Evolutionary conservation across 352 stramenopile species (phyloP).

Genomic region (Pythium myriotylum): DNA sequence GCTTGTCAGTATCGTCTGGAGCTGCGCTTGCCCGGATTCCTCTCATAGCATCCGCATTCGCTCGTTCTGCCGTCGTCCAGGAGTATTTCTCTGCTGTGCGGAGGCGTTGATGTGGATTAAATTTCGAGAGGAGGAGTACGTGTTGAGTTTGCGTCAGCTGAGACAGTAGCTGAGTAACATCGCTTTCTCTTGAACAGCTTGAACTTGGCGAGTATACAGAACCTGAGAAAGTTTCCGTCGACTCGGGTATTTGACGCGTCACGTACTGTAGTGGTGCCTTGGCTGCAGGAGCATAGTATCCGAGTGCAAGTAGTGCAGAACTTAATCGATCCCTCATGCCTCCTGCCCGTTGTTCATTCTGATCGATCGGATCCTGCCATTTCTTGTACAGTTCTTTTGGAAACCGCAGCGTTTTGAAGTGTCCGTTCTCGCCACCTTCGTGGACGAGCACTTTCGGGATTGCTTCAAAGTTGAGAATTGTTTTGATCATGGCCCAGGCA

Average conservation of each 20-base stretch:
- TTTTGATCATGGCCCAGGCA: constrained; percentile 8
- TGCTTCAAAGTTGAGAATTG: constrained; percentile 3
- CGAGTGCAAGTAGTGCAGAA: too few species aligned
- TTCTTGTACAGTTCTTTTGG: background rate
- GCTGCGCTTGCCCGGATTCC: background rate
- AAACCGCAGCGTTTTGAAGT: constrained; percentile 1
- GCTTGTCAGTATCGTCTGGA: too few species aligned
- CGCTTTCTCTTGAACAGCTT: too few species aligned
- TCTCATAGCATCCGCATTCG: background rate
- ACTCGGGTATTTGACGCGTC: too few species aligned
- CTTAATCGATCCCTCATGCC: background rate
- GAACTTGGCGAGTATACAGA: background rate
- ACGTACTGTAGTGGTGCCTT: too few species aligned
- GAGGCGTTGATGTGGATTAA: background rate
- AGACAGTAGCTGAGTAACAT: too few species aligned
- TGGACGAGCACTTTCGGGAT: background rate
- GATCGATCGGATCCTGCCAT: background rate
- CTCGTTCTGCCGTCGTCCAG: background rate
- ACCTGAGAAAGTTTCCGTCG: background rate
- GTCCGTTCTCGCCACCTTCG: background rate
- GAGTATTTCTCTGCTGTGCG: background rate
- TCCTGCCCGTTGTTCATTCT: background rate
- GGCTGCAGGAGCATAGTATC: too few species aligned
- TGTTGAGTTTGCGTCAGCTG: too few species aligned
- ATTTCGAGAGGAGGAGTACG: too few species aligned